phyloP scores from a whole-genome alignment of 2,329 filamentous ascomycete species.

The Aspergillus novofumigatus region DNA sequence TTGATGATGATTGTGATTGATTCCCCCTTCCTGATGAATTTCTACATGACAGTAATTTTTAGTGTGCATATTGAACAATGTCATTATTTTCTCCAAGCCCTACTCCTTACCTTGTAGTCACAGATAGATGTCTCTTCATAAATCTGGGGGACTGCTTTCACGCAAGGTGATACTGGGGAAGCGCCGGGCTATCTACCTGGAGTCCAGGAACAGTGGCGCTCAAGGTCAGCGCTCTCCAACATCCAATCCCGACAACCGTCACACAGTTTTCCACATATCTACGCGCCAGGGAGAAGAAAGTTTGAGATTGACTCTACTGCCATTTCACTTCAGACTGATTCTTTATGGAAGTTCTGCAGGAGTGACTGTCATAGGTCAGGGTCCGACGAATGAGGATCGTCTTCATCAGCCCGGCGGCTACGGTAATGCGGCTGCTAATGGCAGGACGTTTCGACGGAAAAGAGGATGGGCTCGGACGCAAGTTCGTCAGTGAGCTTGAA shows the following conservation, averaged over 20 bases:
- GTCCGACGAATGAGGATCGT: not conserved
- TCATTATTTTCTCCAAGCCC: not conserved
- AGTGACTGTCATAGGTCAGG: not conserved
- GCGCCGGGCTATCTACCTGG: not conserved
- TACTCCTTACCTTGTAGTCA: not conserved
- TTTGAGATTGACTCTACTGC: not conserved
- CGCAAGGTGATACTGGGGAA: not conserved
- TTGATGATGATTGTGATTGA: constrained; percentile 1
- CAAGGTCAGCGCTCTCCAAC: not conserved
- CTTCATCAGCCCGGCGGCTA: not conserved
- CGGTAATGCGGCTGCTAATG: not conserved
- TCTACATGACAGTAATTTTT: not conserved
- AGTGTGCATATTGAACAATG: not conserved
- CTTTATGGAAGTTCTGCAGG: not conserved
- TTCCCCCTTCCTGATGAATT: not conserved
- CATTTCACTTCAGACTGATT: not conserved
- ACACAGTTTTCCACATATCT: not conserved
- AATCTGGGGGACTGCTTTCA: not conserved
- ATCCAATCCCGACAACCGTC: not conserved
- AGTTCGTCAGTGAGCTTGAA: not conserved
- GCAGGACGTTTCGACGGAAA: not conserved
- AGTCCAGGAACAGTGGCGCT: not conserved
- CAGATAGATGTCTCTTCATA: not conserved
- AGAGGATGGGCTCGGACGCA: not conserved
- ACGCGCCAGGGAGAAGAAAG: not conserved